phyloP scores from a whole-genome alignment of 1,139 yeast genomes.

The Zygoascus hellenicus region DNA sequence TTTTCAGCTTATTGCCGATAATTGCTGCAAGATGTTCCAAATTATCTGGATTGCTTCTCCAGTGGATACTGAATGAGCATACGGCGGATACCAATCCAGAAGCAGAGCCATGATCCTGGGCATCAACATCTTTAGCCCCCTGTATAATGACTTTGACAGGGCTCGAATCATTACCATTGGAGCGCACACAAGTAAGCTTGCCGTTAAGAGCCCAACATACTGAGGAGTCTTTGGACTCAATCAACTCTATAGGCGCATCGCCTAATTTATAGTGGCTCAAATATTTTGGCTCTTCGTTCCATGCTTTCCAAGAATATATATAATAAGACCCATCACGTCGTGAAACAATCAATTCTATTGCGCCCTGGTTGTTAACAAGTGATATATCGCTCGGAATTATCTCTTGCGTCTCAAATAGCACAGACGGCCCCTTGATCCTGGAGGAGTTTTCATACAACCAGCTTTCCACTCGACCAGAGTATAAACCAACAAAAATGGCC shows the following conservation, averaged over 20 bases:
- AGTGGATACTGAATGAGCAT: neutral
- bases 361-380: too few species aligned
- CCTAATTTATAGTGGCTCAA: neutral
- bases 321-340: conserved; percentile 1
- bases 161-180: neutral
- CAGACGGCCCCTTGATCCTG: too few species aligned
- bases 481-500: too few species aligned
- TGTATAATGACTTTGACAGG: conserved; percentile 2
- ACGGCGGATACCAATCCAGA: neutral
- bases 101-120: neutral
- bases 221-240: neutral
- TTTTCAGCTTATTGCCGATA: conserved; percentile 48
- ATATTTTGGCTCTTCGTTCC: neutral
- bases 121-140: conserved; percentile 4
- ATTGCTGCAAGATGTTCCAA: conserved; percentile 33
- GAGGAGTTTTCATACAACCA: too few species aligned
- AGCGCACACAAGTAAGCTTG: neutral
- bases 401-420: too few species aligned
- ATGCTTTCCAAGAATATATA: neutral
- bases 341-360: too few species aligned
- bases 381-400: too few species aligned
- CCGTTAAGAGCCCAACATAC: neutral
- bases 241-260: conserved; percentile 4
- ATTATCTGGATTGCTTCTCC: neutral
- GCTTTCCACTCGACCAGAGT: too few species aligned